Conservation (phyloP, 2,329 filamentous ascomycete species). For the Akanthomyces lecanii region DNA sequence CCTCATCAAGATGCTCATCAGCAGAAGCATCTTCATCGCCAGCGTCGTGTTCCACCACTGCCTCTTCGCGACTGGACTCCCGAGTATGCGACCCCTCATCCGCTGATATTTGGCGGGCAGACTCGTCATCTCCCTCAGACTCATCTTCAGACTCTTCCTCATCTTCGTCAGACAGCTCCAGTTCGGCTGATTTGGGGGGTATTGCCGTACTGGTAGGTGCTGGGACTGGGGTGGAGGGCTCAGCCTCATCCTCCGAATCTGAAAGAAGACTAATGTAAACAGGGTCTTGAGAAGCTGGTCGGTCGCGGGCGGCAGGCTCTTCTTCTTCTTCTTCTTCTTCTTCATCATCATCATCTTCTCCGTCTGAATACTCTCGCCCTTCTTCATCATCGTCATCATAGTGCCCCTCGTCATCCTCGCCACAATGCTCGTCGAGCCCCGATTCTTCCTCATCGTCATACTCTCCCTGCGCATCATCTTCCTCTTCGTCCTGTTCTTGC, state of each 20-base stretch:
- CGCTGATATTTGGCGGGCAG: not conserved
- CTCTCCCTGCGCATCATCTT: constrained; percentile 13
- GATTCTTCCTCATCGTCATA: constrained; percentile 13
- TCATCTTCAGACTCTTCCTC: not conserved
- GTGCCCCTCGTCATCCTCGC: constrained; percentile 21
- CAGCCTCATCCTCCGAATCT: constrained; percentile 30
- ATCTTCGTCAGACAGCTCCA: not conserved
- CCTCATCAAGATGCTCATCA: constrained; percentile 4
- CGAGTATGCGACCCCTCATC: not conserved
- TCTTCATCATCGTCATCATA: constrained; percentile 21
- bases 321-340: constrained; percentile 19
- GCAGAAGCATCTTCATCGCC: constrained; percentile 1
- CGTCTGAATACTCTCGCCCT: constrained; percentile 18
- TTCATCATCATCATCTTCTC: constrained; percentile 19
- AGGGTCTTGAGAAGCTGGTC: constrained; percentile 22
- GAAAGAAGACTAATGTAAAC: constrained; percentile 37
- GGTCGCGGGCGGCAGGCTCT: not conserved
- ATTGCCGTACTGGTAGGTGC: not conserved
- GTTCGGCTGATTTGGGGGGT: not conserved
- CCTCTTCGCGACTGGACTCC: not conserved
- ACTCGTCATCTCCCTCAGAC: not conserved
- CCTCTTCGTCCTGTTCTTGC: constrained; percentile 21
- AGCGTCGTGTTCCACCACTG: not conserved
- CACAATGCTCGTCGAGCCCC: constrained; percentile 18
- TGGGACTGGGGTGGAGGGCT: constrained; percentile 15